Conservation (phyloP, 1,284 basidiomycete species). For the Ganoderma lingzhi region DNA sequence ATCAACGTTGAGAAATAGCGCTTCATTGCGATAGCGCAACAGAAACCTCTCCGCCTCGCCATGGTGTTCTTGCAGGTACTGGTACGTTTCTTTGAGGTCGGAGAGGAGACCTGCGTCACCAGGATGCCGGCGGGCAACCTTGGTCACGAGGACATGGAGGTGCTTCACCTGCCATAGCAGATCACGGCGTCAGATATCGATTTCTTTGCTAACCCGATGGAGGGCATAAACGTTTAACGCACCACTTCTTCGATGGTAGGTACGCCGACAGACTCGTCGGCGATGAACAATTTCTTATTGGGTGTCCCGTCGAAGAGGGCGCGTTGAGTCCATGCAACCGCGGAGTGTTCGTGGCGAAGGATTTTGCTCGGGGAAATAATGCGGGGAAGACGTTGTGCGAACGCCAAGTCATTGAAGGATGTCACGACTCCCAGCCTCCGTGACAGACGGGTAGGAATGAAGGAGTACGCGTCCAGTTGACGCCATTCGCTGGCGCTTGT, state of each 20-base stretch:
- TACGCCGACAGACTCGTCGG: constrained; percentile 46
- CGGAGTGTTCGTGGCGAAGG: constrained; percentile 45
- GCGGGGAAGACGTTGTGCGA: constrained; percentile 37
- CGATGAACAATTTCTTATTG: constrained; percentile 40
- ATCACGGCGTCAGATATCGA: not conserved
- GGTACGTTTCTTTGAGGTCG: constrained; percentile 48
- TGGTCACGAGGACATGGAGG: constrained; percentile 40
- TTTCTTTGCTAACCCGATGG: not conserved
- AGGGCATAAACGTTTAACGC: constrained; percentile 36
- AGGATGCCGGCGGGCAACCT: constrained; percentile 39
- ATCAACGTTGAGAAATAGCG: constrained; percentile 51
- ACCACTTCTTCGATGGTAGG: constrained; percentile 53
- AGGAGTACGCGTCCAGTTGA: constrained; percentile 43
- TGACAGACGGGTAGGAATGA: constrained; percentile 46
- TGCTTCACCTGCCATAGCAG: constrained; percentile 45
- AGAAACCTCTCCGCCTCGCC: constrained; percentile 28
- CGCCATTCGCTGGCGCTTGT: constrained; percentile 40
- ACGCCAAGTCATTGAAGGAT: constrained; percentile 28
- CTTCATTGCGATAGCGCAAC: constrained; percentile 17
- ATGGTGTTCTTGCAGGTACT: constrained; percentile 44
- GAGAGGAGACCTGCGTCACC: constrained; percentile 37
- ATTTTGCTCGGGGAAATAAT: constrained; percentile 49
- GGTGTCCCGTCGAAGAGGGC: constrained; percentile 42
- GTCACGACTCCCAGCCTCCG: constrained; percentile 24
- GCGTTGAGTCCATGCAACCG: constrained; percentile 55